Conservation (phyloP, 257 asterid genomes). For the Solanum sitiens region DNA sequence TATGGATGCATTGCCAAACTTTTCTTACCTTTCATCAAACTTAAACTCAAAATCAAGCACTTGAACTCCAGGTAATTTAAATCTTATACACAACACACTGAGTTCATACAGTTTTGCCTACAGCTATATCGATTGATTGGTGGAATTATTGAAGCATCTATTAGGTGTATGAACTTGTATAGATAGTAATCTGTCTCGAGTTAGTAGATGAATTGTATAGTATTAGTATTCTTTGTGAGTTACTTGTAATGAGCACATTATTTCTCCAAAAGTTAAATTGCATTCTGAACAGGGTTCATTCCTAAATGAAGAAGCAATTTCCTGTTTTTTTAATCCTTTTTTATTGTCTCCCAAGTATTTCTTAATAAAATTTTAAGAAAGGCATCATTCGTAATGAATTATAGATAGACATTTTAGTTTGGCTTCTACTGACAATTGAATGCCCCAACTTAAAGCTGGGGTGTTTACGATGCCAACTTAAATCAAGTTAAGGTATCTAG, state of each 20-base stretch:
- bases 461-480: no score
- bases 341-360: neutral
- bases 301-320: neutral
- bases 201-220: neutral
- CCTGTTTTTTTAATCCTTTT: no score
- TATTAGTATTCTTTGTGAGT: neutral
- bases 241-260: neutral
- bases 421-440: no score
- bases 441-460: no score
- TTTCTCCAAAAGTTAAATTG: neutral
- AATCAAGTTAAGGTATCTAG: no score
- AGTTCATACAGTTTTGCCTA: neutral
- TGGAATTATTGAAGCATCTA: neutral
- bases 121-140: neutral
- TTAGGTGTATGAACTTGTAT: neutral
- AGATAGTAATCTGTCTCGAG: neutral
- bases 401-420: no score
- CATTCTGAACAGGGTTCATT: neutral
- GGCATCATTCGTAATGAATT: no score
- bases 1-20: neutral
- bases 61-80: neutral
- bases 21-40: neutral
- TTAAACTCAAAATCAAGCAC: neutral
- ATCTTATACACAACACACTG: neutral
- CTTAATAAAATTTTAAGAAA: no score